phyloP scores from a whole-genome alignment of 169 alveolate species.

The Plasmodium fragile region DNA sequence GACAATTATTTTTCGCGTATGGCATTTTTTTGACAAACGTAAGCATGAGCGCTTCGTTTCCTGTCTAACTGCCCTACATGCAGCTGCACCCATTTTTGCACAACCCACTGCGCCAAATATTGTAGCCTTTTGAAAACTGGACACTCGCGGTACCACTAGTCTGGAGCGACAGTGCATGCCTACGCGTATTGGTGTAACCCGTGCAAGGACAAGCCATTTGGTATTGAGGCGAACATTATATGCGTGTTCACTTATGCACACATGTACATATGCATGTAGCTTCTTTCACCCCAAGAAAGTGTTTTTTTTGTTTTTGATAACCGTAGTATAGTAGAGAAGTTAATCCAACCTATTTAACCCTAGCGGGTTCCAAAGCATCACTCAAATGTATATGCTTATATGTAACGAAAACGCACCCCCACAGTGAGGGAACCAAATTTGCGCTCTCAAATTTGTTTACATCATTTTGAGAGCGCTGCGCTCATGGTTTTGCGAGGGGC shows the following conservation, averaged over 20 bases:
- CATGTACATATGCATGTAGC: constrained; percentile 1
- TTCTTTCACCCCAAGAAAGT: background rate
- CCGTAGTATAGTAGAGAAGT: background rate
- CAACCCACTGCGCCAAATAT: background rate
- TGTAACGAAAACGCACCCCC: background rate
- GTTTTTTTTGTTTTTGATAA: background rate
- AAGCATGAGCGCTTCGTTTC: constrained; percentile 4
- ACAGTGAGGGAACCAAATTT: background rate
- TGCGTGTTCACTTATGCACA: background rate
- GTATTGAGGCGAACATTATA: background rate
- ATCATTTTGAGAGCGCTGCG: background rate
- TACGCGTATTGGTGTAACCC: background rate
- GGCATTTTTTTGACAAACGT: background rate
- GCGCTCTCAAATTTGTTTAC: background rate
- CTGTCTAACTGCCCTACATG: background rate
- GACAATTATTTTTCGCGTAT: background rate
- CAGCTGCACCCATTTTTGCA: background rate
- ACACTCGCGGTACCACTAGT: background rate
- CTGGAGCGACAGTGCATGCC: background rate
- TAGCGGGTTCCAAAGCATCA: background rate
- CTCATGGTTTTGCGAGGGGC: background rate
- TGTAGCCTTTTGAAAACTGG: constrained; percentile 12
- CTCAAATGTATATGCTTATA: background rate
- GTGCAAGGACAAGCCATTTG: background rate
- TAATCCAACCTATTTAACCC: background rate